Evolutionary conservation across 176 grass and related monocot genomes (phyloP).

Genomic region (Cenchrus purpureus): DNA sequence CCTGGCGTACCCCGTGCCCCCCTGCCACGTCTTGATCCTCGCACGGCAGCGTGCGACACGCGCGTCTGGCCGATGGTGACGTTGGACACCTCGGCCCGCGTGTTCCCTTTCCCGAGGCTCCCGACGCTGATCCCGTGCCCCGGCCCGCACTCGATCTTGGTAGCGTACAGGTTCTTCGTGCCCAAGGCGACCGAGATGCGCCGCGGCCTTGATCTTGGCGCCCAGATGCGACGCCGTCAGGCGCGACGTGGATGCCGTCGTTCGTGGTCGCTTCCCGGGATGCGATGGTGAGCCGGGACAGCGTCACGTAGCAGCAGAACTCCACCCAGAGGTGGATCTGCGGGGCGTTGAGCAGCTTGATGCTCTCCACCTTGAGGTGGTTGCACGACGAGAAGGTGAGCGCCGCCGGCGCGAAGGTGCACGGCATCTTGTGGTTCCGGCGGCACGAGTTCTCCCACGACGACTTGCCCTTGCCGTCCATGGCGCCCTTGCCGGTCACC

Average conservation of each 20-base stretch:
- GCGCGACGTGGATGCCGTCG: conserved; percentile 57
- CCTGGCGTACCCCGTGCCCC: not conserved
- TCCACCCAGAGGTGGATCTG: conserved; percentile 55
- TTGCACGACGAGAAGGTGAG: conserved; percentile 7
- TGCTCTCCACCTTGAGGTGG: not conserved
- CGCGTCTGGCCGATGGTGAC: not conserved
- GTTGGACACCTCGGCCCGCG: not conserved
- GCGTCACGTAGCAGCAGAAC: conserved; percentile 37
- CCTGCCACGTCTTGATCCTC: not conserved
- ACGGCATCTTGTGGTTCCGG: not conserved
- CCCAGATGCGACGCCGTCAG: conserved; percentile 31
- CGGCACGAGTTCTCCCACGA: conserved; percentile 55
- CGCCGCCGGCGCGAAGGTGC: conserved; percentile 21
- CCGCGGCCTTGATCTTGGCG: conserved; percentile 49
- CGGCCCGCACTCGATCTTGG: conserved; percentile 30
- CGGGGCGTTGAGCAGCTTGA: conserved; percentile 54
- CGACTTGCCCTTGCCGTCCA: conserved; percentile 50
- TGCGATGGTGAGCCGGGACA: conserved; percentile 40
- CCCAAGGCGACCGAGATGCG: conserved; percentile 42
- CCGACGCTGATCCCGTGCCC: conserved; percentile 57
- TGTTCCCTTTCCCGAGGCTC: not conserved
- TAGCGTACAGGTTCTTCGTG: conserved; percentile 30
- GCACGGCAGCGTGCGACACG: not conserved
- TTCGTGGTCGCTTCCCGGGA: conserved; percentile 44
- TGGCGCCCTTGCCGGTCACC: conserved; percentile 38